These are phyloP conservation scores for Citrus sinensis DNA, from an alignment of 345 rosid genomes.

Conservation along the genomic window DNA sequence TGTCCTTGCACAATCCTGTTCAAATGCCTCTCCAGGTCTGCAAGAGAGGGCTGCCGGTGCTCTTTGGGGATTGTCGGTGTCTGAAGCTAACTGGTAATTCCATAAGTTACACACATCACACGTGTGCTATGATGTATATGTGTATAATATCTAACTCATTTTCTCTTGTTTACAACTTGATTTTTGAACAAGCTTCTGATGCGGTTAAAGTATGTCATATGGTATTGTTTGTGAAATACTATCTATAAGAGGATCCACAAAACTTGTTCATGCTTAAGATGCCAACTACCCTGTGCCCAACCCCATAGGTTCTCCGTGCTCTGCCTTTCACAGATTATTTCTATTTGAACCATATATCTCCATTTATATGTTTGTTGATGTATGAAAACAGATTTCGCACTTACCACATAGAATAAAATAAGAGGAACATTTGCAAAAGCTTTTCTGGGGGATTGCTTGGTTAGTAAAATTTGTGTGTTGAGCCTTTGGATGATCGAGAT, in stretches of 20 bases:
- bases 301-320: neutral
- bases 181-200: neutral
- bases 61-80: constrained; percentile 94
- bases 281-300: neutral
- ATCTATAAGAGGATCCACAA: neutral
- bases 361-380: neutral
- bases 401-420: neutral
- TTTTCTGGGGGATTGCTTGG: neutral
- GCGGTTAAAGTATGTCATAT: neutral
- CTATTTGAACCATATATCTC: neutral
- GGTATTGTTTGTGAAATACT: neutral
- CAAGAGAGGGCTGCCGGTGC: constrained; percentile 99
- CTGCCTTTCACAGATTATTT: neutral
- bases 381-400: neutral
- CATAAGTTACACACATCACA: neutral
- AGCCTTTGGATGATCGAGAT: neutral
- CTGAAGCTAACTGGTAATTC: constrained; percentile 80
- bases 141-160: neutral
- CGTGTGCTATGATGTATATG: neutral
- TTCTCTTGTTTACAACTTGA: neutral
- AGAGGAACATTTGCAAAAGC: neutral
- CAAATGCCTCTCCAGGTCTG: constrained; percentile 87
- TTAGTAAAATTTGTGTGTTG: neutral
- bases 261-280: neutral
- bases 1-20: constrained; percentile 79